Base-by-base conservation (phyloP, 1,139 yeast genomes). In the Taphrina flavorubra region DNA sequence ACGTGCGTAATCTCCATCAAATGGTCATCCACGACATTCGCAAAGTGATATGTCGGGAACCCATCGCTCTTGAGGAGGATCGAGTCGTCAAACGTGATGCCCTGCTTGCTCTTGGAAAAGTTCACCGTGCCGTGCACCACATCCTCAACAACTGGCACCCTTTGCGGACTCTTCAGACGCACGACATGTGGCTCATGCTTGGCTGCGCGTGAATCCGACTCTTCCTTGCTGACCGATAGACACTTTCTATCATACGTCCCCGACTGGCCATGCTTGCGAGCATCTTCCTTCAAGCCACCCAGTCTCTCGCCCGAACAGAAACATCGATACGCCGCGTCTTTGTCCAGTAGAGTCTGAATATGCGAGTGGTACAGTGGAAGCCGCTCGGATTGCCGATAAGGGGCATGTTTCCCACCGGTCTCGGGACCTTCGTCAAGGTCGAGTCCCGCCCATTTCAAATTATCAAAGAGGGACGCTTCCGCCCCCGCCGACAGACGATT, bases 11-110 rank as follows among this genome's bases (percentile, higher is more conserved):
- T 89, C 62, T 85, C 78, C 99, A 94, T 95, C 64, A 89, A 79
- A 77, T 92, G 96, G 77, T 94, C 99, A 76, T 94, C 99, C 1
- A 94, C 86, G 1, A 94, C 97, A 75, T 91, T 92, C 25, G 99
- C 99, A 75, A 94, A 88, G 78, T 94, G 99, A 75, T 94, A 94
- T 0, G 99, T 94, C 18, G 99, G 99, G 72, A 90, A 80, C 0
- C 95, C 94, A 76, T 94, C 98, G 8, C 97, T 89, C 77, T 95
- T 94, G 77, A 94, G 79, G 51, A 94, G 81, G 8, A 94, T 90
- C 40, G 92, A 92, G 77, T 95, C 99, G 76, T 94, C 99, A 76
- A 83, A 92, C 62, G 98, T 81, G 0, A 85, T 84, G 25, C 42
- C 62, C 39, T 20, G 36, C 46, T 59, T 65, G 6, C 56, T 34